Base-by-base conservation (phyloP, 2,329 filamentous ascomycete genomes). In the Cercospora sp. region DNA sequence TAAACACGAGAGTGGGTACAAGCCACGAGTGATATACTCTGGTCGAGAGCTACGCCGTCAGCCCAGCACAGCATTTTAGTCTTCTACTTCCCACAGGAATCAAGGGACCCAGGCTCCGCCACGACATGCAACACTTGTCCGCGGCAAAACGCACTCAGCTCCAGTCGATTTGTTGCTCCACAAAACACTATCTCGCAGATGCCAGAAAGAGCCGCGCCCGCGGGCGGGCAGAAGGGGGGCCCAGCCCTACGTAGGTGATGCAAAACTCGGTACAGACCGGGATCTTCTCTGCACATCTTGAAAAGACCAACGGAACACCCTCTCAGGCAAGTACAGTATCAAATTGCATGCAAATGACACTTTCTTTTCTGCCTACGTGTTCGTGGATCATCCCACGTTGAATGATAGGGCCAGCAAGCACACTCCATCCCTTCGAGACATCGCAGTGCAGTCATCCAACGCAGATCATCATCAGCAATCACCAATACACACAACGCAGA, bases 31-130 rank as follows among this genome's bases (percentile, higher is more conserved):
- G n/a, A 55, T 55, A 63, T 55, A 53, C 48, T 53, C 48, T 59
- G 61, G 61, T 63, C 61, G 23, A 31, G 45, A 63, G 20, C 40
- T 28, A 55, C 61, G 48, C 61, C 61, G 61, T 63, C 60, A 63
- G 60, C 60, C 60, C 60, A 63, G 60, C 40, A n/a, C 40, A 28
- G 42, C 18, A 40, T 23, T 48, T 48, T 48, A 48, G 42, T 48
- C 23, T 23, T 33, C 42, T 18, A 8, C 13, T 31, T 30, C 45
- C n/a, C n/a, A 28, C 42, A 63, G 45, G 18, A 28, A 45, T 10
- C 60, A 42, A 51, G 60, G 48, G 48, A 53, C 48, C 48, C 60
- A 30, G 42, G 60, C 36, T 45, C 26, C 60, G 61, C 45, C 61
- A 62, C 60, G 60, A 62, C 36, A 63, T 63, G 45, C 61, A 61